A percentile compares a stretch with the other conserved stretches of the same genome.
phyloP scores from a whole-genome alignment of 2,329 filamentous ascomycete genomes.

The Alternaria sp. region DNA sequence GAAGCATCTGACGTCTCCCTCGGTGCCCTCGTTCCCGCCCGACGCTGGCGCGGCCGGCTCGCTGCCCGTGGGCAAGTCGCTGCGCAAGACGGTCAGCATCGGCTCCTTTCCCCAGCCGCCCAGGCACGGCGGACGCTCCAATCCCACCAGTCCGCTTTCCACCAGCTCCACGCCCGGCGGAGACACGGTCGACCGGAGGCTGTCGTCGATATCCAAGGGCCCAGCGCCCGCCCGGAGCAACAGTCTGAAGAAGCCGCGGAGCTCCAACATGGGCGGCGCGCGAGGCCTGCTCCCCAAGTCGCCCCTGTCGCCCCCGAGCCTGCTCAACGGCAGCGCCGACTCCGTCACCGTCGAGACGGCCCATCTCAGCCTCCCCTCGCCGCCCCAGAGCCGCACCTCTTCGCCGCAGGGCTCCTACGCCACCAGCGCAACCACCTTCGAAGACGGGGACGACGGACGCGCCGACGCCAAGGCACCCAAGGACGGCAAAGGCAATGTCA shows the following conservation, averaged over 20 bases:
- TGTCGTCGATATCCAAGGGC: constrained; percentile 35
- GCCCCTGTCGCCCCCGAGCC: constrained; percentile 67
- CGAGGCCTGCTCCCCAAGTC: constrained; percentile 43
- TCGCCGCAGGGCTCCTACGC: constrained; percentile 93
- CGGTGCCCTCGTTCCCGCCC: constrained; percentile 58
- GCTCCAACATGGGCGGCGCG: constrained; percentile 44
- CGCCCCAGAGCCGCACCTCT: constrained; percentile 86
- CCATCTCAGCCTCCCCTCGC: constrained; percentile 78
- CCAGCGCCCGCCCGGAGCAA: constrained; percentile 39
- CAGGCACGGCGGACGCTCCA: constrained; percentile 60
- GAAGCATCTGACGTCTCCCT: constrained; percentile 42
- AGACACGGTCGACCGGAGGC: constrained; percentile 42
- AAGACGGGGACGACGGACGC: constrained; percentile 74
- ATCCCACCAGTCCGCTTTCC: constrained; percentile 61
- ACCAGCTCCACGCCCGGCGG: constrained; percentile 55
- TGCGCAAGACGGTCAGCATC: constrained; percentile 91
- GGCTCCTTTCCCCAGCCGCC: constrained; percentile 93
- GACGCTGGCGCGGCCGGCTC: constrained; percentile 46
- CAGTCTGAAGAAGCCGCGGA: constrained; percentile 57
- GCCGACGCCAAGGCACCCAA: constrained; percentile 51
- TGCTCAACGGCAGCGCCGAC: constrained; percentile 80
- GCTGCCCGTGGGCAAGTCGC: constrained; percentile 63
- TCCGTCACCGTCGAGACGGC: constrained; percentile 72
- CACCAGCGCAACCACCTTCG: constrained; percentile 84
- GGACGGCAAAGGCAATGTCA: constrained; percentile 90